Base-by-base conservation (phyloP, 202 grass and related monocot genomes). In the Panicum hallii region DNA sequence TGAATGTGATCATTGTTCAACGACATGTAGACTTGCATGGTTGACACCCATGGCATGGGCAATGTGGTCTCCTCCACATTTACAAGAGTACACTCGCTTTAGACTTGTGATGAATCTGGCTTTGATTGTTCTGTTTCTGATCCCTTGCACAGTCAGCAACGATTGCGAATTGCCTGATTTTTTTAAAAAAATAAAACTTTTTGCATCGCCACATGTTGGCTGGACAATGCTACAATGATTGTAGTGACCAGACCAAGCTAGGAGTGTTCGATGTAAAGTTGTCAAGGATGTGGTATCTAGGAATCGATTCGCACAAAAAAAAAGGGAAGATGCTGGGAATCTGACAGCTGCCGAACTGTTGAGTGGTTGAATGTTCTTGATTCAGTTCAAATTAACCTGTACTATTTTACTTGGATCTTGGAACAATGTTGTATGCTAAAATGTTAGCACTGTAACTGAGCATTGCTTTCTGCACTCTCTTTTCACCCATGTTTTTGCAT, bases 201-300 rank as follows among this genome's bases (percentile, higher is more conserved):
- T 28, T 62, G 58, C 17, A 20, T 48, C 58, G 48, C 19, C 78
- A 75, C 48, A 58, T 63, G 30, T 75, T 58, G 60, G 60, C 9
- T 70, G 36, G 36, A 70, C 19, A 67, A 46, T 70, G 74, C 13
- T 40, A 3, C 71, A 76, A 85, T 78, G 63, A 70, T 67, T 23
- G 63, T 11, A 45, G 5, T 19, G 36, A 14, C 81, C 45, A 53
- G 14, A 12, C 10, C 36, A 4, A 6, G 57, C 46, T 64, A 41
- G 20, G 44, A 13, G 43, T 3, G 4, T 54, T 72, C 2, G 46
- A 16, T 74, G 77, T 74, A 22, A 69, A 41, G 42, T 42, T 28
- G 63, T 77, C 72, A 82, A 72, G 72, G 63, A 82, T 70, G 13
- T 49, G 52, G 63, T 64, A 82, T 87, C 36, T 57, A 72, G 34